phyloP scores from a whole-genome alignment of 306 rosid genomes.

The Leucaena leucocephala region DNA sequence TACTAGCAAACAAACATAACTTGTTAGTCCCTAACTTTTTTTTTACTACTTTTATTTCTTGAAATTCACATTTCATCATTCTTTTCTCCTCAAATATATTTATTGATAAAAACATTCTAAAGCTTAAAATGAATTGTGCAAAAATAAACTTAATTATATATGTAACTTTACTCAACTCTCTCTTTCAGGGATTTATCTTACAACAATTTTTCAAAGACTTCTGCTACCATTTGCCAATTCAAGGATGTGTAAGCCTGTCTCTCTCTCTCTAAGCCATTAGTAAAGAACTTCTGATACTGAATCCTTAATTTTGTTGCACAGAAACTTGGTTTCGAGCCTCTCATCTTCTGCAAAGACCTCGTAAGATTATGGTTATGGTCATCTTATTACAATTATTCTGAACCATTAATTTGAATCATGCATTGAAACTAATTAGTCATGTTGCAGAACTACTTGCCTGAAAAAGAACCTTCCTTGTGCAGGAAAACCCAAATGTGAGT shows the following conservation, averaged over 20 bases:
- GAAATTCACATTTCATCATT: too few species aligned
- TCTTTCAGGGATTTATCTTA: slow-evolving; percentile 75
- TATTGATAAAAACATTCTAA: too few species aligned
- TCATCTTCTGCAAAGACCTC: slow-evolving; percentile 38
- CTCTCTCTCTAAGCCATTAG: background rate
- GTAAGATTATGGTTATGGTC: slow-evolving; percentile 46
- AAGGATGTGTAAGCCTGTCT: slow-evolving; percentile 48
- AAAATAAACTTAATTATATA: slow-evolving; percentile 22
- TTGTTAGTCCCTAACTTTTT: background rate
- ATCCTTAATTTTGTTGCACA: slow-evolving; percentile 23
- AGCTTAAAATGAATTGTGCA: too few species aligned
- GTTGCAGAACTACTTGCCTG: slow-evolving; percentile 51
- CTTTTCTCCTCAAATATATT: too few species aligned
- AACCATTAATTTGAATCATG: background rate
- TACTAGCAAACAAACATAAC: background rate
- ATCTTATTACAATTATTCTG: slow-evolving; percentile 16
- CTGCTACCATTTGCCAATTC: slow-evolving; percentile 37
- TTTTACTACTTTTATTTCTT: background rate
- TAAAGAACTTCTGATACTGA: too few species aligned
- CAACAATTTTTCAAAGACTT: slow-evolving; percentile 67
- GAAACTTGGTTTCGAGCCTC: slow-evolving; percentile 73
- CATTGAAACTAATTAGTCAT: slow-evolving; percentile 28
- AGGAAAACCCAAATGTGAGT: slow-evolving; percentile 54
- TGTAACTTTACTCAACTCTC: slow-evolving; percentile 3
- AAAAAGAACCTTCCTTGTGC: slow-evolving; percentile 69